A percentile compares a stretch with the other conserved stretches of the same genome.
Conservation (phyloP, 306 rosid genomes). For the Prunus mongolica region DNA sequence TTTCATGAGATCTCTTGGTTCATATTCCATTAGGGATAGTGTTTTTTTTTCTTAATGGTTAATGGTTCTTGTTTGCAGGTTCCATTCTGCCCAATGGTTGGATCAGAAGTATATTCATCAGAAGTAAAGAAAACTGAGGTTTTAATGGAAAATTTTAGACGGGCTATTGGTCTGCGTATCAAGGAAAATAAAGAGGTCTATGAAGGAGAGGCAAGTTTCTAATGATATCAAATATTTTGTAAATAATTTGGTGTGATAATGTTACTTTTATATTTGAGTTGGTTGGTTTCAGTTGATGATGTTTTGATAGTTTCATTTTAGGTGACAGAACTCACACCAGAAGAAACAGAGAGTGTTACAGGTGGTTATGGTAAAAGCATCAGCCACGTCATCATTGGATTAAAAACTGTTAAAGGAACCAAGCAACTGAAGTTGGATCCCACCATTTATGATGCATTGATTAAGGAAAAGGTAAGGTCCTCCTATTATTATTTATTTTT, state of each 20-base stretch:
- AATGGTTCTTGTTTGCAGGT: constrained; percentile 38
- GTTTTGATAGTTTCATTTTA: constrained; percentile 22
- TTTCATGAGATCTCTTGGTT: neutral
- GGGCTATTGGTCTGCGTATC: constrained; percentile 88
- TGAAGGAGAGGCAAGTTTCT: constrained; percentile 86
- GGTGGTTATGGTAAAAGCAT: constrained; percentile 98
- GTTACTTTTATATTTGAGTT: constrained; percentile 4
- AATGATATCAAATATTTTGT: neutral
- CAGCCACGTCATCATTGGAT: constrained; percentile 93
- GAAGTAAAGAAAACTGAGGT: constrained; percentile 98
- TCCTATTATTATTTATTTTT: neutral
- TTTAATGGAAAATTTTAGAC: constrained; percentile 86
- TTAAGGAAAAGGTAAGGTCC: constrained; percentile 74
- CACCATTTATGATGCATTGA: constrained; percentile 89
- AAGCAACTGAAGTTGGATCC: constrained; percentile 97
- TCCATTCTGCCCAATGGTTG: constrained; percentile 99
- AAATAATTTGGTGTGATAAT: constrained; percentile 7
- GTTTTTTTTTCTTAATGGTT: neutral
- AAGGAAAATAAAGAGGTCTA: constrained; percentile 97
- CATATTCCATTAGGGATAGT: neutral
- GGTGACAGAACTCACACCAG: constrained; percentile 95
- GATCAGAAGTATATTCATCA: constrained; percentile 91
- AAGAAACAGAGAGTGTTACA: constrained; percentile 85
- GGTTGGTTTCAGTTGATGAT: constrained; percentile 19
- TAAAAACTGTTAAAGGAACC: constrained; percentile 95